Percentiles rank a stretch among this genome's conserved stretches.
Conservation (phyloP, 495 filamentous ascomycete species). For the Penicillium crystallinum region DNA sequence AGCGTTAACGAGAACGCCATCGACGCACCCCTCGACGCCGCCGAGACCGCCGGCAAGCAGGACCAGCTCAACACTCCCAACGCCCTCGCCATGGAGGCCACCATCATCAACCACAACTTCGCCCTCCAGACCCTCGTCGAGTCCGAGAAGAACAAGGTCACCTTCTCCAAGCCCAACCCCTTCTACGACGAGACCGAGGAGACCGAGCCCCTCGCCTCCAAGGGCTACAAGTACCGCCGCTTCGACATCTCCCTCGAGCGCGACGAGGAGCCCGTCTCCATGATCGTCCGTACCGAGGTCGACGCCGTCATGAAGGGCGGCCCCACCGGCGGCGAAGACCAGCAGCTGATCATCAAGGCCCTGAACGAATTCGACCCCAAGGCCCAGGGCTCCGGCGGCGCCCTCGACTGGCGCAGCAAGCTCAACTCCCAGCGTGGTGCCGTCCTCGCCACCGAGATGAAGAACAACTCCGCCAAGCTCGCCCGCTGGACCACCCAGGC, state of each 20-base stretch:
- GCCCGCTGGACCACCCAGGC: constrained; percentile 94
- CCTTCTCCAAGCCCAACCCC: constrained; percentile 84
- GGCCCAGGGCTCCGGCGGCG: constrained; percentile 88
- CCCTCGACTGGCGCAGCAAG: constrained; percentile 93
- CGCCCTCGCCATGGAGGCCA: constrained; percentile 91
- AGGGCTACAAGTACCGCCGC: constrained; percentile 95
- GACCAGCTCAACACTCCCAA: constrained; percentile 87
- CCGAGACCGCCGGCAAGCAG: constrained; percentile 76
- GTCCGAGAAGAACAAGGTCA: constrained; percentile 65
- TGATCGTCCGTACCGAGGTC: constrained; percentile 93
- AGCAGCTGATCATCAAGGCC: constrained; percentile 87
- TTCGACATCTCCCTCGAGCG: constrained; percentile 93
- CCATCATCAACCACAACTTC: constrained; percentile 99
- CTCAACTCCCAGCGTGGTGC: constrained; percentile 88
- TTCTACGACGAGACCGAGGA: constrained; percentile 96
- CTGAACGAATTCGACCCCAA: constrained; percentile 99
- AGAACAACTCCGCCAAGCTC: constrained; percentile 98
- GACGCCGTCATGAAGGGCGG: constrained; percentile 91
- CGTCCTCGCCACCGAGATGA: constrained; percentile 97
- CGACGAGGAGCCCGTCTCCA: constrained; percentile 82
- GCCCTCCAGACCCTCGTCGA: constrained; percentile 88
- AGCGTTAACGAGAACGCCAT: constrained; percentile 99
- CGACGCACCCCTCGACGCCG: constrained; percentile 84
- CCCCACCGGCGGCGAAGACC: constrained; percentile 78
- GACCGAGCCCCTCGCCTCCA: constrained; percentile 85